Conservation (phyloP, 768 basidiomycete genomes). For the Floccularia luteovirens region DNA sequence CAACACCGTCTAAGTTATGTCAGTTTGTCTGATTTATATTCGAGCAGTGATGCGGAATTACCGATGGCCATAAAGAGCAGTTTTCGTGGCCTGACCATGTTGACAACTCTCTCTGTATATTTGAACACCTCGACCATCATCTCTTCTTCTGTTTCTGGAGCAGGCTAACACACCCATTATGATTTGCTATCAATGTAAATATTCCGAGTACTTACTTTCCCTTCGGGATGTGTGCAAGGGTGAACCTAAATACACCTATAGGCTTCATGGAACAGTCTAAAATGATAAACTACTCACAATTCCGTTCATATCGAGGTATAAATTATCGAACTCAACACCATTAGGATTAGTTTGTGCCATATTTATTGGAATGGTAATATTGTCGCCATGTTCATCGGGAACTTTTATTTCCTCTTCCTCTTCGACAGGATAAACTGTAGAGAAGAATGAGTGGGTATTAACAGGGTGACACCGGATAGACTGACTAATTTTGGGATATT, state of each 20-base stretch:
- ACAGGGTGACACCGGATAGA: conserved; percentile 7
- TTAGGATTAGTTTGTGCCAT: conserved; percentile 87
- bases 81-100: conserved; percentile 93
- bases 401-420: conserved; percentile 81
- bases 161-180: conserved; percentile 48
- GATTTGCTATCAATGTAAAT: conserved; percentile 1
- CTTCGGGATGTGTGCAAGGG: conserved; percentile 98
- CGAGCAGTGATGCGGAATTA: conserved; percentile 23
- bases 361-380: conserved; percentile 69
- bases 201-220: conserved; percentile 51
- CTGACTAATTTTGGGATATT: conserved; percentile 95
- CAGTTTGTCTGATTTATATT: not conserved
- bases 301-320: conserved; percentile 99
- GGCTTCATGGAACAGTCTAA: not conserved
- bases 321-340: conserved; percentile 88
- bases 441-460: not conserved
- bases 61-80: conserved; percentile 98
- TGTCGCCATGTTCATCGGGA: conserved; percentile 57
- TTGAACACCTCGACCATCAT: conserved; percentile 99
- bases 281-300: conserved; percentile 56
- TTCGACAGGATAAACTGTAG: conserved; percentile 62
- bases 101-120: conserved; percentile 95
- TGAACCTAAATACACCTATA: conserved; percentile 56
- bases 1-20: conserved; percentile 73
- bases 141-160: conserved; percentile 96